Evolutionary conservation across 345 rosid species (phyloP).

Genomic region (Eucalyptus tenuipes): DNA sequence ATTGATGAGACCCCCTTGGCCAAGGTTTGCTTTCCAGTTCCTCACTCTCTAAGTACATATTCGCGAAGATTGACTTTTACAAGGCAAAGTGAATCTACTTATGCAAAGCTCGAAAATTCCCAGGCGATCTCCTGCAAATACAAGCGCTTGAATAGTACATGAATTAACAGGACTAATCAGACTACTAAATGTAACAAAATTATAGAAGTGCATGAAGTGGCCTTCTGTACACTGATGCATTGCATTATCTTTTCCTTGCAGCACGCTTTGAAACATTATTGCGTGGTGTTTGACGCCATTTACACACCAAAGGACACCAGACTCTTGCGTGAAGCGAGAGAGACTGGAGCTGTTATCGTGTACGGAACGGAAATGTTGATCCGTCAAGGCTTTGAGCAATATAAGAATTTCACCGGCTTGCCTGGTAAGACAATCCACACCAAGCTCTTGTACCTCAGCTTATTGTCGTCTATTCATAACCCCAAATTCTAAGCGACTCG

Average conservation of each 20-base stretch:
- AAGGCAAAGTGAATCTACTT: not conserved
- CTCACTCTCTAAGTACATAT: not conserved
- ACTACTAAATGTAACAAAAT: not conserved
- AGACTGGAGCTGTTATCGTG: conserved; percentile 19
- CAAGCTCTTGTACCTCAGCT: not conserved
- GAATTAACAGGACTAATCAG: not conserved
- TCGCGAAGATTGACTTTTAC: not conserved
- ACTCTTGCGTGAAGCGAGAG: conserved; percentile 22
- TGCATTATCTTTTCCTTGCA: not conserved
- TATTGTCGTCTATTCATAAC: not conserved
- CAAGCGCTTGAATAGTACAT: not conserved
- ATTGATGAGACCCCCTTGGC: conserved; percentile 23
- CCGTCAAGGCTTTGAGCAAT: conserved; percentile 38
- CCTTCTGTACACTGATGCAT: not conserved
- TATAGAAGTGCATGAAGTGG: not conserved
- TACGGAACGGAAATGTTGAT: conserved; percentile 42
- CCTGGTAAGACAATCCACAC: conserved; percentile 13
- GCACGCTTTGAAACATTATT: conserved; percentile 26
- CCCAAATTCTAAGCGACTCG: not conserved
- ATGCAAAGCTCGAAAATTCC: not conserved
- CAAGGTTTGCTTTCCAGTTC: conserved; percentile 1
- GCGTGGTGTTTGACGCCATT: conserved; percentile 30
- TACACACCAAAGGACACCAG: conserved; percentile 36
- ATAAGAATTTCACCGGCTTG: conserved; percentile 43
- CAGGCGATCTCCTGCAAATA: not conserved